phyloP scores from a whole-genome alignment of 768 basidiomycete species.

The Stropharia rugosoannulata region DNA sequence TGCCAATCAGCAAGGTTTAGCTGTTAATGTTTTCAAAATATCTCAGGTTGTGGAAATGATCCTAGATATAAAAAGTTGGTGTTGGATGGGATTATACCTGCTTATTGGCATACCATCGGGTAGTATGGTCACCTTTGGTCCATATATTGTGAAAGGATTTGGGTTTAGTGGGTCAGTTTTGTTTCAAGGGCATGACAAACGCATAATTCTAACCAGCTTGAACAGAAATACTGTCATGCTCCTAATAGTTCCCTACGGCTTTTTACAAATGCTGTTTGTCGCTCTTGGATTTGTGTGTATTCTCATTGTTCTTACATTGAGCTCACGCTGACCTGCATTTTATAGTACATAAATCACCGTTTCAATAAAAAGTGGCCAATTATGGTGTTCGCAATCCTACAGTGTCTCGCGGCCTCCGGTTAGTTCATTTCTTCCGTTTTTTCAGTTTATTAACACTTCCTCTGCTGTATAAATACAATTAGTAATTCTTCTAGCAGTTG shows the following conservation, averaged over 20 bases:
- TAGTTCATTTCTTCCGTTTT: neutral
- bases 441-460: too few species aligned
- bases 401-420: slow-evolving; percentile 24
- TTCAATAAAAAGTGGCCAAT: slow-evolving; percentile 25
- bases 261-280: slow-evolving; percentile 24
- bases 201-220: neutral
- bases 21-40: slow-evolving; percentile 30
- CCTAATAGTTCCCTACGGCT: slow-evolving; percentile 28
- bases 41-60: slow-evolving; percentile 30
- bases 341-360: slow-evolving; percentile 25
- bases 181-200: neutral
- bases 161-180: slow-evolving; percentile 29
- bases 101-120: slow-evolving; percentile 22
- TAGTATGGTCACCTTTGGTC: slow-evolving; percentile 27
- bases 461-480: neutral
- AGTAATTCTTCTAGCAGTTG: slow-evolving; percentile 26
- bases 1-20: slow-evolving; percentile 34
- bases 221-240: slow-evolving; percentile 30
- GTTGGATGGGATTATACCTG: slow-evolving; percentile 28
- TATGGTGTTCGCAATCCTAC: slow-evolving; percentile 19
- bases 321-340: neutral
- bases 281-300: slow-evolving; percentile 24
- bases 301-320: neutral
- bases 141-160: slow-evolving; percentile 30
- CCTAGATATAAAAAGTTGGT: slow-evolving; percentile 33